Evolutionary conservation across 2,329 filamentous ascomycete genomes (phyloP).

Genomic region (Neofusicoccum kwambonambiense): DNA sequence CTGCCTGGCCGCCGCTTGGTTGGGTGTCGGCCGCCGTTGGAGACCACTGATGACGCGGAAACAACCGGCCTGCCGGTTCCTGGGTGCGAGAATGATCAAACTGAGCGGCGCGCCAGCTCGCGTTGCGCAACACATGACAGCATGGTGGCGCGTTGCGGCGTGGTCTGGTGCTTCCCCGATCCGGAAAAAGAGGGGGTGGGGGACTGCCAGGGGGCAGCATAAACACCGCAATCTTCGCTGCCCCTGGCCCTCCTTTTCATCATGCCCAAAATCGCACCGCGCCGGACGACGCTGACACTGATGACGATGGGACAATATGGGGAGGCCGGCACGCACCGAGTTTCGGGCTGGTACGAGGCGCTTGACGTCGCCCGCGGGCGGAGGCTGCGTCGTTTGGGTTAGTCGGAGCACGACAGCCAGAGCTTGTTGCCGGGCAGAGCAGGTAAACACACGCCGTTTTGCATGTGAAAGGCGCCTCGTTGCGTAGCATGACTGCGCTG

Average conservation of each 20-base stretch:
- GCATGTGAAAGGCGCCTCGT: slow-evolving; percentile 5
- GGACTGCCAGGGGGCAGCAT: slow-evolving; percentile 1
- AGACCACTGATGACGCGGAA: slow-evolving; percentile 3
- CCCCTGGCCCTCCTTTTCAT: neutral
- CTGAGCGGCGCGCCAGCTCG: neutral
- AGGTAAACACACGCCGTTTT: neutral
- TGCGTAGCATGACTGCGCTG: neutral
- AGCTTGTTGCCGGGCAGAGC: neutral
- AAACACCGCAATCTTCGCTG: neutral
- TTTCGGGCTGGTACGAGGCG: neutral
- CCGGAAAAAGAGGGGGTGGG: slow-evolving; percentile 11
- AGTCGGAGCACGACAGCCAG: neutral
- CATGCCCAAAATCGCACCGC: neutral
- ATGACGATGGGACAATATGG: slow-evolving; percentile 7
- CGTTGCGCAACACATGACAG: slow-evolving; percentile 16
- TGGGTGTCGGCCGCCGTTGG: neutral
- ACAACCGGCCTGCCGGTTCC: slow-evolving; percentile 4
- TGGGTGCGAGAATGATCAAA: slow-evolving; percentile 7
- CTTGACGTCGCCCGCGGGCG: neutral
- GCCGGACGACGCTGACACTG: neutral
- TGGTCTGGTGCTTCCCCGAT: slow-evolving; percentile 9
- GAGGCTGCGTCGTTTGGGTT: neutral
- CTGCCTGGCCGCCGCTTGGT: neutral
- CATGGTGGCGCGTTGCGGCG: slow-evolving; percentile 11
- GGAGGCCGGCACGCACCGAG: neutral